Evolutionary conservation across 139 green algal genomes (phyloP).

Genomic region (Auxenochlorella pyrenoidosa): DNA sequence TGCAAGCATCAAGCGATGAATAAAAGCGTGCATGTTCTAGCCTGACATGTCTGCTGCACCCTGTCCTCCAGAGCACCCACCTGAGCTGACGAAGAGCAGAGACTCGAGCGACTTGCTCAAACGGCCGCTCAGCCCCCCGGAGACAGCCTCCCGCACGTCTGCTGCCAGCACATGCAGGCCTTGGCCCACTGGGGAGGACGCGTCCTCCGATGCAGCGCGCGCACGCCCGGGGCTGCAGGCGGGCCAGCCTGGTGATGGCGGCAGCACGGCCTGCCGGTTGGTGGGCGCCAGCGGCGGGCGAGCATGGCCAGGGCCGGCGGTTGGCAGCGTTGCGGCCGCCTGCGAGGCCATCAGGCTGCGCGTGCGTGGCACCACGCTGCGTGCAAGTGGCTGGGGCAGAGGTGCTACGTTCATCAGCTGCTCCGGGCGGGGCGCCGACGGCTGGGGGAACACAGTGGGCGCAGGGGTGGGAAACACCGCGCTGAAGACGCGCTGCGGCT

Average conservation of each 20-base stretch:
- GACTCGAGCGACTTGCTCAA: background rate
- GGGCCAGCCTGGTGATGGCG: conserved; percentile 1
- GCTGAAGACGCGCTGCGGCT: too few species aligned
- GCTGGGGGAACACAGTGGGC: too few species aligned
- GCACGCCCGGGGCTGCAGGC: background rate
- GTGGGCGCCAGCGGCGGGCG: background rate
- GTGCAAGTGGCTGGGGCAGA: background rate
- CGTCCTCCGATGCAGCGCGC: background rate
- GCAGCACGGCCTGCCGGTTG: background rate
- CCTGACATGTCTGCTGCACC: too few species aligned
- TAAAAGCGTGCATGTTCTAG: too few species aligned
- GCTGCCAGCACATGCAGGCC: background rate
- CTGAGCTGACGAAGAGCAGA: conserved; percentile 11
- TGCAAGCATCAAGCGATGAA: too few species aligned
- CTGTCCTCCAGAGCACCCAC: too few species aligned
- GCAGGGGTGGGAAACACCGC: too few species aligned
- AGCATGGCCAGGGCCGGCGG: background rate
- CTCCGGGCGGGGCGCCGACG: too few species aligned
- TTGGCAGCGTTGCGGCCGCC: background rate
- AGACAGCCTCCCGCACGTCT: background rate
- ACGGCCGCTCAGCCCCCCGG: background rate
- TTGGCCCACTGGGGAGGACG: background rate
- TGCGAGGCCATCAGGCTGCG: background rate
- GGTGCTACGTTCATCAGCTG: background rate
- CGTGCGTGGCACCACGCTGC: background rate